Conservation (phyloP, 352 stramenopile genomes). For the Globisporangium cylindrosporum region DNA sequence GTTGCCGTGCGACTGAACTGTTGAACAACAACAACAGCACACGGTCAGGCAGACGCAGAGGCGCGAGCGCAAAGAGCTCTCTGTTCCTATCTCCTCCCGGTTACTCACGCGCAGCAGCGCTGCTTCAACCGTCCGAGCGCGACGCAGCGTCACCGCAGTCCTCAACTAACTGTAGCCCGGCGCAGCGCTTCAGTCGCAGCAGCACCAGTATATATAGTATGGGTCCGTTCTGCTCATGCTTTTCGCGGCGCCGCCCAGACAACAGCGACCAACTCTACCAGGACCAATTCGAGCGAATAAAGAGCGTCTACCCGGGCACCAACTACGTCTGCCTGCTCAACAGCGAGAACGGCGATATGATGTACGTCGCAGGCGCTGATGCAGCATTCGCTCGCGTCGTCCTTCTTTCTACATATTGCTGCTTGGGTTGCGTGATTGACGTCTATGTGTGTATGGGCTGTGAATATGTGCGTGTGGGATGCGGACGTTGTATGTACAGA, state of each 20-base stretch:
- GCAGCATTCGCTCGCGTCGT: neutral
- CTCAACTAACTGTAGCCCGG: neutral
- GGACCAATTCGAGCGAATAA: conserved; percentile 78
- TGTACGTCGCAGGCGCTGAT: conserved; percentile 41
- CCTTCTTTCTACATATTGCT: neutral
- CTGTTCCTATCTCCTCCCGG: neutral
- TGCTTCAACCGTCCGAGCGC: neutral
- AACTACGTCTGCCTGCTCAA: conserved; percentile 81
- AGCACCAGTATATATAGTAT: conserved; percentile 14
- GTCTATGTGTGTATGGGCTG: neutral
- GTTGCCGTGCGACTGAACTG: conserved; percentile 1
- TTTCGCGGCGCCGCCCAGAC: conserved; percentile 63
- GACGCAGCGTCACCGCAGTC: neutral
- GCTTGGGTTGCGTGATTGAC: neutral
- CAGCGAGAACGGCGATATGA: conserved; percentile 72
- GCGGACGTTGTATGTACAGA: conserved; percentile 19
- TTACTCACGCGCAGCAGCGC: neutral
- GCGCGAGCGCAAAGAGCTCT: neutral
- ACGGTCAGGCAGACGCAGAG: neutral
- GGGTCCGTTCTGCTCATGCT: conserved; percentile 68
- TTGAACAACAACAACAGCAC: conserved; percentile 4
- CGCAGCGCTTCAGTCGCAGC: neutral
- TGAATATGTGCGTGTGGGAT: neutral
- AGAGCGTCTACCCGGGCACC: conserved; percentile 69
- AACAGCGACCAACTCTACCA: conserved; percentile 50